Evolutionary conservation across 306 rosid species (phyloP).

Genomic region (Inga laurina): DNA sequence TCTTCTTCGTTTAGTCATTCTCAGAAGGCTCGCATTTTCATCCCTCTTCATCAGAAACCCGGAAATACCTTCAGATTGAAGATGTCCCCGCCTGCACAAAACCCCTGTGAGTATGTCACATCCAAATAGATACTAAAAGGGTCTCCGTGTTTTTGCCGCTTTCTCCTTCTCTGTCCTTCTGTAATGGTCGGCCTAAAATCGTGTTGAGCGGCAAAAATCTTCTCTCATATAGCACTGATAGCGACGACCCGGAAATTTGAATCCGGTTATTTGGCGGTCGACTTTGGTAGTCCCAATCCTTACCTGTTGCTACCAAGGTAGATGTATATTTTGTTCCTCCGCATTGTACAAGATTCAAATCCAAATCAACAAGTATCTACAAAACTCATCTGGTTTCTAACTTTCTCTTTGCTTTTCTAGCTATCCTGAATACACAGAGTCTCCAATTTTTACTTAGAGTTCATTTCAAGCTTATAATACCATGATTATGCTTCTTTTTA

Average conservation of each 20-base stretch:
- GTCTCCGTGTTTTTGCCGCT: neutral
- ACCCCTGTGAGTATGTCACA: conserved; percentile 34
- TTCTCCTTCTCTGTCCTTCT: neutral
- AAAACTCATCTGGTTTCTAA: neutral
- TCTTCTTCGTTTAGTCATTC: conserved; percentile 13
- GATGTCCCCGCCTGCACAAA: conserved; percentile 34
- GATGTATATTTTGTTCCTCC: neutral
- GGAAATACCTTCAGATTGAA: conserved; percentile 19
- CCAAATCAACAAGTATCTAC: neutral
- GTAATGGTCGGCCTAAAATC: neutral
- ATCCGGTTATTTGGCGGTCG: neutral
- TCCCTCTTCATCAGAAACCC: conserved; percentile 12
- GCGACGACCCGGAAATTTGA: neutral
- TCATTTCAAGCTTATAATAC: neutral
- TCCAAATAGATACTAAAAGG: neutral
- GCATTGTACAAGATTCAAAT: neutral
- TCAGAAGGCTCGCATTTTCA: conserved; percentile 37
- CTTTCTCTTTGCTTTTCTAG: neutral
- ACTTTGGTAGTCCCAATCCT: neutral
- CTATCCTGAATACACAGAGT: neutral
- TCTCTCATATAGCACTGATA: neutral
- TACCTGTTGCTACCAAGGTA: neutral
- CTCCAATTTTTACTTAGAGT: neutral
- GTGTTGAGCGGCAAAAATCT: neutral
- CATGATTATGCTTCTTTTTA: neutral